These are phyloP conservation scores for Monosporascus cannonballus DNA, from an alignment of 2,329 filamentous ascomycete genomes.

Conservation along the genomic window DNA sequence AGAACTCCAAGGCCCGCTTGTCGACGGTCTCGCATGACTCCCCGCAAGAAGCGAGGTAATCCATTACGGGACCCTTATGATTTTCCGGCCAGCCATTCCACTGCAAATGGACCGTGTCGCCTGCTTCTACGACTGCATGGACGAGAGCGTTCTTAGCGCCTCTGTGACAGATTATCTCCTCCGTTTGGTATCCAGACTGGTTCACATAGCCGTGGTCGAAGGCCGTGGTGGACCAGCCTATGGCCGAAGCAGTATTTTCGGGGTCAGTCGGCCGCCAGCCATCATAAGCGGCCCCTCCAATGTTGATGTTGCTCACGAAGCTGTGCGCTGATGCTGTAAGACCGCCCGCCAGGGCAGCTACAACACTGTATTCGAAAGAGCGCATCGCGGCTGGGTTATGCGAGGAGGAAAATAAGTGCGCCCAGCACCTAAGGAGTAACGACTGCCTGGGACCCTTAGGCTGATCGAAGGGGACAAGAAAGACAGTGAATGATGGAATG, in stretches of 20 bases:
- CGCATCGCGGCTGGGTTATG: constrained; percentile 6
- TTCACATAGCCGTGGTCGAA: constrained; percentile 37
- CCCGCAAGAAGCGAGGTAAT: constrained; percentile 32
- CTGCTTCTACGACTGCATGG: constrained; percentile 28
- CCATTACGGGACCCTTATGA: constrained; percentile 33
- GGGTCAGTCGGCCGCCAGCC: constrained; percentile 18
- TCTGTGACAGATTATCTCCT: constrained; percentile 34
- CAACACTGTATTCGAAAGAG: not conserved
- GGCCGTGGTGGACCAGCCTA: constrained; percentile 25
- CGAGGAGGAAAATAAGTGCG: not conserved
- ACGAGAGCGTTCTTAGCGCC: constrained; percentile 25
- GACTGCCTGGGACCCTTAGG: too few species aligned
- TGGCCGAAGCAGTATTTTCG: constrained; percentile 10
- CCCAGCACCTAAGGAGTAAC: too few species aligned
- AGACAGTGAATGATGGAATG: too few species aligned
- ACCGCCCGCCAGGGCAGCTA: constrained; percentile 5
- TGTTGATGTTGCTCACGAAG: constrained; percentile 22
- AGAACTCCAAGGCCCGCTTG: constrained; percentile 29
- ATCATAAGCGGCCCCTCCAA: constrained; percentile 18
- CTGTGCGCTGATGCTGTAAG: constrained; percentile 16
- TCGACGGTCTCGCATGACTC: constrained; percentile 29
- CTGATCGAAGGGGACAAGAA: too few species aligned
- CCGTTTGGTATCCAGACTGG: constrained; percentile 24
- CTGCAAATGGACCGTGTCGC: constrained; percentile 29
- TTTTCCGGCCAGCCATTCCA: constrained; percentile 33